Evolutionary conservation across 2,329 filamentous ascomycete species (phyloP).

Genomic region (Botryotinia globosa): DNA sequence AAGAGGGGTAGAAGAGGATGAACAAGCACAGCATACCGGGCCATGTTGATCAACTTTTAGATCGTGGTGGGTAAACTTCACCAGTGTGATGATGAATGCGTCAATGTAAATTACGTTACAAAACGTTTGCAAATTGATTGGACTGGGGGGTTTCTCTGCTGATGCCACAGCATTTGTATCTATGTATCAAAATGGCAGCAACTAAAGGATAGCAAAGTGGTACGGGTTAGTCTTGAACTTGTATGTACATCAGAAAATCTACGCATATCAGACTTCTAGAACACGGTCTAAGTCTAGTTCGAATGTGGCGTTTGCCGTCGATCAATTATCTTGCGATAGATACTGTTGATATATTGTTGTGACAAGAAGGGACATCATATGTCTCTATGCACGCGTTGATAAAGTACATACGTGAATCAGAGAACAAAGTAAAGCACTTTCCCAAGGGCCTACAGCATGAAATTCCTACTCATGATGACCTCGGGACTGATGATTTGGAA

Average conservation of each 20-base stretch:
- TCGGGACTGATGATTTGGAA: background rate
- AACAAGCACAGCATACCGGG: background rate
- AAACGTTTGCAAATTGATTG: background rate
- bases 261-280: background rate
- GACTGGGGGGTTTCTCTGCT: background rate
- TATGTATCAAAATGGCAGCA: background rate
- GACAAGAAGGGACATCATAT: background rate
- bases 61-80: background rate
- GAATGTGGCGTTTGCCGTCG: background rate
- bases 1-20: background rate
- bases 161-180: background rate
- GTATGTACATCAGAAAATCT: background rate
- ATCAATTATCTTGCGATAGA: background rate
- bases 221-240: background rate
- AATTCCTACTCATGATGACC: background rate
- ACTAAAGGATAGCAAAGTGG: background rate
- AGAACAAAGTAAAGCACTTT: background rate
- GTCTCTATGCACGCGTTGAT: background rate
- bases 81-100: background rate
- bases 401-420: background rate
- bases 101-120: conserved; percentile 12
- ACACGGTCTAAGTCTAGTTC: background rate
- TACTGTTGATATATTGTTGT: background rate
- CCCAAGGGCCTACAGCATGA: background rate
- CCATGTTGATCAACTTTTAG: background rate